Evolutionary conservation across 306 rosid species (phyloP), one percentile per base, ranked within the genome.

Genomic region (Vigna unguiculata): DNA sequence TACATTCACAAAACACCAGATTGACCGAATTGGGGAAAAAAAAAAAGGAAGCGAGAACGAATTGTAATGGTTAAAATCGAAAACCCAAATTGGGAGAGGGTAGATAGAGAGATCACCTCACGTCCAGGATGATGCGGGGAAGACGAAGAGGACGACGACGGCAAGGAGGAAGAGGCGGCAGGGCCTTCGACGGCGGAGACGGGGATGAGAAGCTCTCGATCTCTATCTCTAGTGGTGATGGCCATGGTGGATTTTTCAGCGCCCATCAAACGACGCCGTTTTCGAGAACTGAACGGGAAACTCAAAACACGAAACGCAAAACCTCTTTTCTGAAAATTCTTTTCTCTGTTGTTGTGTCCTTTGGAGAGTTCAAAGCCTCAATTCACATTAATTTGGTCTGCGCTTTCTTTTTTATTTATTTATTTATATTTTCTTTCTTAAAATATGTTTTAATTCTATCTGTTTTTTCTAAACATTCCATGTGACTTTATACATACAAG

Each of bases 201-300:
- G 54, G 96, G 94, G 78, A 93, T 86, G 41, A 93, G 94, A 78
- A 90, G 97, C 85, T 93, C 96, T 16, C 90, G 94, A 86, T 93
- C 97, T 82, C 88, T 78, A 54, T 90, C 97, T 85, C 96, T 90
- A 76, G 69, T 80, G 28, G 83, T 83, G 83, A 85, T 85, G 47
- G 67, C 79, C 49, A 89, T 87, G 66, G 83, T 73, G 47, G 91
- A 75, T 71, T 90, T 87, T 10, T 84, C 93, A 58, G 90, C 97
- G 80, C 90, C 96, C 97, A 90, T 88, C 9, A 82, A 19, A 21
- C 84, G 89, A 76, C 84, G 80, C 30, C 87, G 86, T 78, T 76
- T 80, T n/a, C n/a, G n/a, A 9, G 48, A 3, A 12, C 16, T 43
- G 15, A 43, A 28, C 32, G 5, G 4, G 32, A 28, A 28, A 28